Evolutionary conservation across 768 basidiomycete genomes (phyloP).

Genomic region (Russula olivacea): DNA sequence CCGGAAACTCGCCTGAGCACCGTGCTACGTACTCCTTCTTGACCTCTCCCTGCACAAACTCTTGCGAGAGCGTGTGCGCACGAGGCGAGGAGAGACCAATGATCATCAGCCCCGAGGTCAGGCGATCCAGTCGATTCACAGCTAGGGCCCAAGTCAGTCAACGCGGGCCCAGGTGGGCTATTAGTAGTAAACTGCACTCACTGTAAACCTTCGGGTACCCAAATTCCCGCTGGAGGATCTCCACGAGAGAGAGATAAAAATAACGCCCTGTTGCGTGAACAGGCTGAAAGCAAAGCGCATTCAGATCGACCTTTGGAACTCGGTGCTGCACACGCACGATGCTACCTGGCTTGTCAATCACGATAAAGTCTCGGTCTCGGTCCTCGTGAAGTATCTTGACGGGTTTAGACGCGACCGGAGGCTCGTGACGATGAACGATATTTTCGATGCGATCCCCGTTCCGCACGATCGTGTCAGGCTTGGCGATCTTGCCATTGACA

Average conservation of each 20-base stretch:
- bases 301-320: background rate
- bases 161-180: background rate
- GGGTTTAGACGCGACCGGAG: conserved; percentile 81
- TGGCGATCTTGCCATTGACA: conserved; percentile 84
- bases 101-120: conserved; percentile 96
- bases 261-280: conserved; percentile 92
- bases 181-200: conserved; percentile 35
- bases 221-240: conserved; percentile 80
- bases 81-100: conserved; percentile 67
- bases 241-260: conserved; percentile 79
- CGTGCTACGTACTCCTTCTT: conserved; percentile 91
- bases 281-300: conserved; percentile 44
- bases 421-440: conserved; percentile 94
- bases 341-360: conserved; percentile 95
- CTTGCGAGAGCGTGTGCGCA: conserved; percentile 64
- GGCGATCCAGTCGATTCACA: conserved; percentile 87
- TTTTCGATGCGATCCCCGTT: conserved; percentile 96
- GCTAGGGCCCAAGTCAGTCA: conserved; percentile 45
- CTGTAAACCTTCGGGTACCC: conserved; percentile 79
- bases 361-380: conserved; percentile 72
- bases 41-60: conserved; percentile 78
- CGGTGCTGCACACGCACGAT: conserved; percentile 58
- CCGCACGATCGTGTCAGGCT: conserved; percentile 67
- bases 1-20: conserved; percentile 78
- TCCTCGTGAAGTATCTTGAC: conserved; percentile 78